Evolutionary conservation across 2,329 filamentous ascomycete species (phyloP).

Genomic region (Fusarium sp.): DNA sequence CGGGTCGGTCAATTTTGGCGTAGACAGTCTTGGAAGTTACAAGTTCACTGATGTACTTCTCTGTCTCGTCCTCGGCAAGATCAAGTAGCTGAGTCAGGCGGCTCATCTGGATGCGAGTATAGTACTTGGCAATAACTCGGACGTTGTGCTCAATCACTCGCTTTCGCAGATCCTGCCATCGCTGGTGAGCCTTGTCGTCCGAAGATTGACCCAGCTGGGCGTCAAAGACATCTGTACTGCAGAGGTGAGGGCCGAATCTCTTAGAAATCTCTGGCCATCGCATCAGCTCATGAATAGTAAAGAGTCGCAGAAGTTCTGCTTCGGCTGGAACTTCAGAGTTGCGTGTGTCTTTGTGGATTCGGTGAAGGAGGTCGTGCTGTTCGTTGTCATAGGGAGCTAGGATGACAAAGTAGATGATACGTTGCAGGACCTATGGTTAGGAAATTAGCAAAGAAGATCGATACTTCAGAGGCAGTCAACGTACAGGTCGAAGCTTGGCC

Average conservation of each 20-base stretch:
- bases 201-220: conserved; percentile 67
- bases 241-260: conserved; percentile 87
- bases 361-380: conserved; percentile 95
- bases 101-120: conserved; percentile 93
- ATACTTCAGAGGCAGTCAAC: conserved; percentile 41
- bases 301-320: conserved; percentile 87
- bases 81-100: conserved; percentile 91
- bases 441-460: conserved; percentile 18
- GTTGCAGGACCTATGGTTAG: conserved; percentile 75
- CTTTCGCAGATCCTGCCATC: conserved; percentile 96
- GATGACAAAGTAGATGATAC: conserved; percentile 97
- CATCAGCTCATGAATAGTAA: conserved; percentile 97
- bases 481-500: conserved; percentile 82
- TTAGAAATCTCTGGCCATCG: conserved; percentile 94
- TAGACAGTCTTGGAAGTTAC: conserved; percentile 98
- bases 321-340: conserved; percentile 81
- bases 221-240: conserved; percentile 89
- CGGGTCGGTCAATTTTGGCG: conserved; percentile 95
- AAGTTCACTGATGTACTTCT: conserved; percentile 97
- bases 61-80: conserved; percentile 92
- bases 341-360: conserved; percentile 85
- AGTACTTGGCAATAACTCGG: conserved; percentile 96
- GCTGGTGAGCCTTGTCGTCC: conserved; percentile 81
- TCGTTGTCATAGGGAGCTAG: conserved; percentile 98
- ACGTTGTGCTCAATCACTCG: conserved; percentile 99